phyloP scores from a whole-genome alignment of 2,329 filamentous ascomycete species.

The Lecanicillium sp. region DNA sequence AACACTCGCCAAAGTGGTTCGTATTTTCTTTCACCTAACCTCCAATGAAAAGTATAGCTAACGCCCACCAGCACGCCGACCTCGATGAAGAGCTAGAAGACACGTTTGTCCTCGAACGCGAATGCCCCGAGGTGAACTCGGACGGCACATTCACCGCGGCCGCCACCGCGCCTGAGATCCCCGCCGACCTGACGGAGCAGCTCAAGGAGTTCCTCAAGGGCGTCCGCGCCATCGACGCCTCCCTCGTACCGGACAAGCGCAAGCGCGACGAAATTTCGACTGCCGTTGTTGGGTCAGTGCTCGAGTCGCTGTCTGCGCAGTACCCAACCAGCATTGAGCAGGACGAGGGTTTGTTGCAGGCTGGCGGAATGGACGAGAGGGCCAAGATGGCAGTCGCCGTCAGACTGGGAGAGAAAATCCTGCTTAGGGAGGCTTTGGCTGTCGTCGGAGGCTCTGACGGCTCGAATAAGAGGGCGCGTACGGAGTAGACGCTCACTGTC shows the following conservation, averaged over 20 bases:
- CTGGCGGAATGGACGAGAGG: conserved; percentile 23
- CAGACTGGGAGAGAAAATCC: conserved; percentile 63
- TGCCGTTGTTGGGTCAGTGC: conserved; percentile 28
- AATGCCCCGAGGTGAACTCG: conserved; percentile 41
- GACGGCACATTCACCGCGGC: conserved; percentile 35
- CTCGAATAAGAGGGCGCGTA: conserved; percentile 23
- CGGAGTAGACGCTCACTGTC: neutral
- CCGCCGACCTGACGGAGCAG: conserved; percentile 44
- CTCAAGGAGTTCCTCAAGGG: conserved; percentile 42
- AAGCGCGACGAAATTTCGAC: conserved; percentile 39
- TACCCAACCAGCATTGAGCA: conserved; percentile 35
- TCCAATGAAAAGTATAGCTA: neutral
- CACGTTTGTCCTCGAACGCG: conserved; percentile 60
- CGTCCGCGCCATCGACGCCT: conserved; percentile 34
- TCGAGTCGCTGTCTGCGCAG: conserved; percentile 29
- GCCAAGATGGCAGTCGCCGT: conserved; percentile 58
- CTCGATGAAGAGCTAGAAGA: conserved; percentile 65
- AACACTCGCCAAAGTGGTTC: conserved; percentile 34
- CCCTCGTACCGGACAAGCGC: conserved; percentile 39
- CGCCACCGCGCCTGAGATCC: conserved; percentile 32
- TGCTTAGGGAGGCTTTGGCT: conserved; percentile 48
- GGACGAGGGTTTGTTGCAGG: conserved; percentile 29
- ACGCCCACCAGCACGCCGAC: conserved; percentile 28
- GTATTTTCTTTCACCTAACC: conserved; percentile 18
- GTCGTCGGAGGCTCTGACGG: conserved; percentile 19